Base-by-base conservation (phyloP, 163 green algal species). In the Coccomyxa subellipsoidea region DNA sequence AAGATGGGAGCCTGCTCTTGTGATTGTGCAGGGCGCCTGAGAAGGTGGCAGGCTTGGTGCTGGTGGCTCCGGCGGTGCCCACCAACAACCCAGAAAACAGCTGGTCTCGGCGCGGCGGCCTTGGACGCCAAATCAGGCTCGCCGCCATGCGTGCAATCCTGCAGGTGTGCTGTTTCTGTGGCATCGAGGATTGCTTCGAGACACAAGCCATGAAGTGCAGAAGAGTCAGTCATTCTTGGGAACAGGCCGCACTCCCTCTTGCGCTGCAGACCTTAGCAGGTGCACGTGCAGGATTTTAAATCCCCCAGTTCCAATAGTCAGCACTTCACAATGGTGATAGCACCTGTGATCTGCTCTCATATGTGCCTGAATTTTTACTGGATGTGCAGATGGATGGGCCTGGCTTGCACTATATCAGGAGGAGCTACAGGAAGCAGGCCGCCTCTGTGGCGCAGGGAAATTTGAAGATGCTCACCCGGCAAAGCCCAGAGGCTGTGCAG, bases 21-120 rank as follows among this genome's bases (percentile, higher is more conserved):
- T 59, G 47, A 25, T 70, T 18, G 40, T 82, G 72, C 83, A 86
- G 83, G 76, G 70, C 76, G 38, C 86, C 85, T 54, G 32, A 76
- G 34, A 72, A 54, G 29, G 79, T 91, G 53, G 69, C 69, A 39
- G 85, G 69, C 15, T 66, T 91, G 35, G 84, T 82, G 27, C 80
- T 91, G 79, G 85, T 91, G 36, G 85, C 87, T 37, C 87, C 87
- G 23, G 86, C 87, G 7, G 59, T 91, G 47, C 87, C 87, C 29
- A 81, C 85, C 23, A 88, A 75, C 32, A 35, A 78, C 4, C 70
- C 70, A 32, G 32, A 73, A 31, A 77, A 77, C 5, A 77, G 70
- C 70, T 38, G 70, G 70, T 40, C 70, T 1, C 18, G 32, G 8
- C 29, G 66, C 27, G 66, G 66, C 8, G 66, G 66, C 76, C 87